phyloP scores from a whole-genome alignment of 2,329 filamentous ascomycete genomes.

The Apiospora hydei region DNA sequence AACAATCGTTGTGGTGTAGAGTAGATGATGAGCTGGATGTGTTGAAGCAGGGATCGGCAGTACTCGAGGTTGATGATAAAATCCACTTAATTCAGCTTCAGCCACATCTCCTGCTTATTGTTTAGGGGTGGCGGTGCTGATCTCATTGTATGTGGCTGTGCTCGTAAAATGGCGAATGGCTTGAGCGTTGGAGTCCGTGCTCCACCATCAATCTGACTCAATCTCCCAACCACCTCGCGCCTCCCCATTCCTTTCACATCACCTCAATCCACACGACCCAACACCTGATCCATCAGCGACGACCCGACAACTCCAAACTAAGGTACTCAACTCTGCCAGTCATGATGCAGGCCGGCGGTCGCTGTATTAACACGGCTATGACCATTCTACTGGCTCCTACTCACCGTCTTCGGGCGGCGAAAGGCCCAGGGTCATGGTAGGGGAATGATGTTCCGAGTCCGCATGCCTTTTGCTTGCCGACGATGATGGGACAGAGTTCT shows the following conservation, averaged over 20 bases:
- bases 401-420: conserved; percentile 25
- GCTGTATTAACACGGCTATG: conserved; percentile 21
- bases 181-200: neutral
- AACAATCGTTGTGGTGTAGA: too few species aligned
- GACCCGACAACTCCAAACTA: conserved; percentile 11
- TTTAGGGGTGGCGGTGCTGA: too few species aligned
- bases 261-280: neutral
- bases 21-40: too few species aligned
- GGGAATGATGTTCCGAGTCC: conserved; percentile 24
- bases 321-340: conserved; percentile 19
- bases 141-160: neutral
- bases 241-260: neutral
- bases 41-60: too few species aligned
- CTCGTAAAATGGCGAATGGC: neutral
- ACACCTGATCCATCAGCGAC: neutral
- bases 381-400: conserved; percentile 22
- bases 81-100: too few species aligned
- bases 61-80: too few species aligned
- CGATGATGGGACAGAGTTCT: conserved; percentile 12
- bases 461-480: conserved; percentile 27
- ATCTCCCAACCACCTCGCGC: neutral
- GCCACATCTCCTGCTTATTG: too few species aligned
- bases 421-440: conserved; percentile 27
- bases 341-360: neutral
- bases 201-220: neutral